These are phyloP conservation scores for Phalaenopsis hybrid DNA, from an alignment of 116 monocot species.

Conservation along the genomic window DNA sequence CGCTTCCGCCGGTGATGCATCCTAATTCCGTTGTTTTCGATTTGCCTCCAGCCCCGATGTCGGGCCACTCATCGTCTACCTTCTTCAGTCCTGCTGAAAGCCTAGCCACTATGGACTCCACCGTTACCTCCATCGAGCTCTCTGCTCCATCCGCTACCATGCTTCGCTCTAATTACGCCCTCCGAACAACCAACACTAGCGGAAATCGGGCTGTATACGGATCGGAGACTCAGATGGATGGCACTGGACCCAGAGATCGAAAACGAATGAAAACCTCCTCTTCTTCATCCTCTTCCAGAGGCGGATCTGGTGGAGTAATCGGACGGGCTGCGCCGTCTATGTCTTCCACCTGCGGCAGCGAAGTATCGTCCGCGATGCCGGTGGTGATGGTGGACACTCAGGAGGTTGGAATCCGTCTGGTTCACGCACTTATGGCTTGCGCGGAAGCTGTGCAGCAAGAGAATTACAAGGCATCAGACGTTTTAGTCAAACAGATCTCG, in stretches of 20 bases:
- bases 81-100: neutral
- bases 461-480: constrained; percentile 30
- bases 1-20: constrained; percentile 22
- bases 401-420: constrained; percentile 39
- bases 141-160: neutral
- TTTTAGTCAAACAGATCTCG: constrained; percentile 34
- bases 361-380: constrained; percentile 6
- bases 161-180: neutral
- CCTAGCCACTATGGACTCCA: constrained; percentile 16
- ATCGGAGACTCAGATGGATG: constrained; percentile 18
- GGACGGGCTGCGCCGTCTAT: neutral
- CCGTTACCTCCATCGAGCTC: constrained; percentile 19
- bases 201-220: neutral
- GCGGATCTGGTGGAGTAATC: constrained; percentile 8
- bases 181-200: neutral
- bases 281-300: constrained; percentile 29
- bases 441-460: constrained; percentile 45
- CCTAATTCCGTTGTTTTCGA: neutral
- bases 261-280: constrained; percentile 30
- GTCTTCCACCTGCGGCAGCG: neutral
- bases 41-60: neutral
- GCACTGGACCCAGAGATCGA: constrained; percentile 19
- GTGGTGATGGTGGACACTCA: constrained; percentile 30
- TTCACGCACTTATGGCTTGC: constrained; percentile 43
- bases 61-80: neutral